Evolutionary conservation across 768 basidiomycete genomes (phyloP), one percentile per base, ranked within the genome.

Genomic region (Mycena maculata): DNA sequence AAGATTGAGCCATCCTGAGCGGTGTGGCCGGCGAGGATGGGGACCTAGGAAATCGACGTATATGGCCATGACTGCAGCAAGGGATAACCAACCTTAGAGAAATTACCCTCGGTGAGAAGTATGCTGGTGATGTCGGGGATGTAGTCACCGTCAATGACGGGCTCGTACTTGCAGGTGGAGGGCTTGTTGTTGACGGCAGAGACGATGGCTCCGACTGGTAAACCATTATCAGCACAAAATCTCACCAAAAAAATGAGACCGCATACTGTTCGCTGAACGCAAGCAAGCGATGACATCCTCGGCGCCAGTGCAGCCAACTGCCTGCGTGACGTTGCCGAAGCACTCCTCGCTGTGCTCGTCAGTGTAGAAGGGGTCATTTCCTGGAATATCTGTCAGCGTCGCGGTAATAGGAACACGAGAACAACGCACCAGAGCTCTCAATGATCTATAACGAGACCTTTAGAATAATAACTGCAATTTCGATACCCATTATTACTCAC

Each of bases 101-200:
- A 79, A 5, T 69, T 73, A 15, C 76, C 75, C 10, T 60, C 57
- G 20, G 71, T 23, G 33, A 79, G 71, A 42, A 79, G 59, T 42
- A 69, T 65, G 25, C 72, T 65, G 38, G 78, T 72, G 63, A 76
- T 72, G 44, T 73, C 77, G 20, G 75, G 68, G n/a, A 72, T 39
- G 50, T 63, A 74, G 53, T 61, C 23, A 55, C 70, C 70, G 59
- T 74, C 73, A 27, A 74, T 68, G 42, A 74, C 68, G 15, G 73
- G 73, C 42, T 45, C 53, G 38, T 70, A 74, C 41, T 71, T 71
- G 68, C 71, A 72, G 25, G 69, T 74, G 22, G 74, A 66, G 18
- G 74, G 70, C 27, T 74, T 74, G 53, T 74, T 70, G 69, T 79
- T 78, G 52, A 79, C 71, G 7, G 75, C 77, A 28, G 70, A 67